Evolutionary conservation across 768 basidiomycete species (phyloP).

Genomic region (Cystoderma amianthinum): DNA sequence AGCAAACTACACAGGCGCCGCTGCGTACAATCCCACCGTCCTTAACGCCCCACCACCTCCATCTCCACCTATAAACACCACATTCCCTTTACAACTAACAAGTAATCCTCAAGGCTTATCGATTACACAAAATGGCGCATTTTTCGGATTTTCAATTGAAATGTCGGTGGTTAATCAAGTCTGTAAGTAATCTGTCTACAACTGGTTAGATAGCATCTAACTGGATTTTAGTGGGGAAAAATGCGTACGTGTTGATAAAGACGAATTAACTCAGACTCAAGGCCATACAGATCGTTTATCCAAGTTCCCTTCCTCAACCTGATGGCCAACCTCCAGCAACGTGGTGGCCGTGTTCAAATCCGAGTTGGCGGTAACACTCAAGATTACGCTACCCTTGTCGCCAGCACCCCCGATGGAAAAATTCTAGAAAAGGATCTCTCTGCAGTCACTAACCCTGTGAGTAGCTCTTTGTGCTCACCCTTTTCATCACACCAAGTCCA

Average conservation of each 20-base stretch:
- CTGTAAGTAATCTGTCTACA: constrained; percentile 28
- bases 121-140: constrained; percentile 28
- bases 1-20: constrained; percentile 38
- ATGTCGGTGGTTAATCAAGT: constrained; percentile 55
- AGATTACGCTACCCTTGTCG: constrained; percentile 51
- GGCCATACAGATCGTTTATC: constrained; percentile 32
- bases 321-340: constrained; percentile 56
- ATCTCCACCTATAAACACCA: constrained; percentile 27
- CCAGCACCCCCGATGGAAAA: constrained; percentile 34
- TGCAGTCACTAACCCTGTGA: constrained; percentile 13
- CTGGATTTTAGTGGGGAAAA: constrained; percentile 34
- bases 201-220: background rate
- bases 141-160: constrained; percentile 57
- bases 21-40: constrained; percentile 47
- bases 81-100: constrained; percentile 27
- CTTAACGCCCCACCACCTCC: constrained; percentile 49
- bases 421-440: constrained; percentile 18
- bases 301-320: constrained; percentile 69
- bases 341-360: constrained; percentile 55
- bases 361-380: constrained; percentile 80
- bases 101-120: constrained; percentile 24
- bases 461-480: too few relatives aligned
- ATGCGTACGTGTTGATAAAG: constrained; percentile 24
- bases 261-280: too few relatives aligned
- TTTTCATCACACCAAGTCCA: too few relatives aligned